Evolutionary conservation across 768 basidiomycete species (phyloP).

Genomic region (Suillus subaureus): DNA sequence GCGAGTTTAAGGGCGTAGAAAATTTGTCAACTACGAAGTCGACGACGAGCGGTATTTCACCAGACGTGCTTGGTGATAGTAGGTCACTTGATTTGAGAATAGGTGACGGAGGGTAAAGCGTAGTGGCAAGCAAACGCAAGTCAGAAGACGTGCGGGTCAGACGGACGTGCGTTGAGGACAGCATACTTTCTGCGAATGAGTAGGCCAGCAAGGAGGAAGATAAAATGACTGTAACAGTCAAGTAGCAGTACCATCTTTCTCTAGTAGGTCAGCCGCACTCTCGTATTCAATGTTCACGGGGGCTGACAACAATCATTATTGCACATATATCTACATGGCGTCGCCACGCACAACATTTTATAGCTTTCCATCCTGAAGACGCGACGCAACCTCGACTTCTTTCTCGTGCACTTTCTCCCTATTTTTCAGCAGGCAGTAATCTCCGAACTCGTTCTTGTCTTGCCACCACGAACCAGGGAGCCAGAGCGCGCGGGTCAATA

Average conservation of each 20-base stretch:
- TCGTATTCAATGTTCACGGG: neutral
- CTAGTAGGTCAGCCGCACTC: constrained; percentile 6
- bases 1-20: constrained; percentile 6
- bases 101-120: constrained; percentile 47
- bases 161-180: constrained; percentile 22
- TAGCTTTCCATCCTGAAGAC: constrained; percentile 11
- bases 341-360: constrained; percentile 6
- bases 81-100: constrained; percentile 42
- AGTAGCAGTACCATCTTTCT: constrained; percentile 18
- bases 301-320: neutral
- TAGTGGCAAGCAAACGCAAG: constrained; percentile 38
- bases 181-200: neutral
- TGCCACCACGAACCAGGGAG: constrained; percentile 74
- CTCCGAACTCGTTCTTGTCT: constrained; percentile 74
- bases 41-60: constrained; percentile 55
- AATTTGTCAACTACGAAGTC: constrained; percentile 25
- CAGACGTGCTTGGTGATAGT: constrained; percentile 41
- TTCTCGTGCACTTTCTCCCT: constrained; percentile 35
- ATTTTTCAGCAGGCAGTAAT: constrained; percentile 87
- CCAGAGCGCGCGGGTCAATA: constrained; percentile 79
- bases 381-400: constrained; percentile 23
- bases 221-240: neutral
- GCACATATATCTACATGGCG: constrained; percentile 1
- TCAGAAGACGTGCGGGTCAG: constrained; percentile 45
- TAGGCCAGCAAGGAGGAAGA: neutral